Conservation (phyloP, 1,284 basidiomycete species). For the Ganoderma sinense region DNA sequence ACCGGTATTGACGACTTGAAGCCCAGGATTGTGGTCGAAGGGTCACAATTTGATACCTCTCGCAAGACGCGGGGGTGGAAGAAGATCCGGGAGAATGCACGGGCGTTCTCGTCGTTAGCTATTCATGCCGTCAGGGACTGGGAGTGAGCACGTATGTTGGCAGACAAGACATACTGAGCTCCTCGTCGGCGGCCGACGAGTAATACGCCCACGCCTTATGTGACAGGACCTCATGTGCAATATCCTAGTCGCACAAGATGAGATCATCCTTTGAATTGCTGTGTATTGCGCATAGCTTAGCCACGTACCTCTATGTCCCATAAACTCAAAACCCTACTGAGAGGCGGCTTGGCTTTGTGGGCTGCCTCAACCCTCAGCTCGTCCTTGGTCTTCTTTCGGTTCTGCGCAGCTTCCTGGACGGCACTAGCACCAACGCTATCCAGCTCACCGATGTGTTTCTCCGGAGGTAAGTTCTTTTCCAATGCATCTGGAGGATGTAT, state of each 20-base stretch:
- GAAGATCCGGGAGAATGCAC: conserved; percentile 82
- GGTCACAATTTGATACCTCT: conserved; percentile 72
- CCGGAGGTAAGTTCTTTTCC: conserved; percentile 68
- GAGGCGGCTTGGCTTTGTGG: conserved; percentile 65
- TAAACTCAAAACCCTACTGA: conserved; percentile 75
- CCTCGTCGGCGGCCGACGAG: conserved; percentile 83
- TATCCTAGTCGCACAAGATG: conserved; percentile 42
- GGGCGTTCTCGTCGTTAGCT: conserved; percentile 73
- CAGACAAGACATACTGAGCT: conserved; percentile 62
- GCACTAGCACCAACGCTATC: conserved; percentile 57
- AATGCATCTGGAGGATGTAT: conserved; percentile 80
- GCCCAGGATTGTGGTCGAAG: conserved; percentile 82
- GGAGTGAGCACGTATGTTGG: conserved; percentile 8
- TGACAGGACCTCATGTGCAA: conserved; percentile 71
- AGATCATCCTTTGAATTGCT: neutral
- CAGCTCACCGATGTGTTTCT: conserved; percentile 78
- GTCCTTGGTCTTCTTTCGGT: conserved; percentile 67
- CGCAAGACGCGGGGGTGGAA: conserved; percentile 86
- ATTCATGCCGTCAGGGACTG: conserved; percentile 18
- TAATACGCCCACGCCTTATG: conserved; percentile 86
- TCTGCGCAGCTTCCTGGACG: conserved; percentile 49
- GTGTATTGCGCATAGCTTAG: neutral
- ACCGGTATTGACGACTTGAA: conserved; percentile 79
- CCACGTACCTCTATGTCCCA: conserved; percentile 78
- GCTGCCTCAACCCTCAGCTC: conserved; percentile 73